Evolutionary conservation across 1,139 yeast species (phyloP).

Genomic region (Lodderomyces pseudojiufengensis): DNA sequence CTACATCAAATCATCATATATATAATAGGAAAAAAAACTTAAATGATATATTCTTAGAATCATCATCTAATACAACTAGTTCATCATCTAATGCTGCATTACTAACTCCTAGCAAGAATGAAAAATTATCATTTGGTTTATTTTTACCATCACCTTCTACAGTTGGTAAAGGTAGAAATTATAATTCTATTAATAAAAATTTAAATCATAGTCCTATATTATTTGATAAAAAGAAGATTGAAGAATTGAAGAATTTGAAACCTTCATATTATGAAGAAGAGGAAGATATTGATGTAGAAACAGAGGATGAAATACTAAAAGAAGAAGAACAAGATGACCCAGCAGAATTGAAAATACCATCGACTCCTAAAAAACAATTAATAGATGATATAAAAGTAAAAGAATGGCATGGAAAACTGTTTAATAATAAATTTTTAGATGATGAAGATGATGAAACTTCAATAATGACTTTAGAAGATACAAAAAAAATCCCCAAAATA

Average conservation of each 20-base stretch:
- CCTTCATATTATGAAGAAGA: conserved; percentile 14
- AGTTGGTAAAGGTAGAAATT: conserved; percentile 35
- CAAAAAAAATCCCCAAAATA: conserved; percentile 8
- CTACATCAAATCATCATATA: conserved; percentile 1
- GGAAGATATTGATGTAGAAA: conserved; percentile 17
- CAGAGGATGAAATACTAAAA: conserved; percentile 6
- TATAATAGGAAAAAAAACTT: conserved; percentile 4
- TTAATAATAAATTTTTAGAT: conserved; percentile 23
- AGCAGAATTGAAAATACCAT: conserved; percentile 18
- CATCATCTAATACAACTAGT: conserved; percentile 1
- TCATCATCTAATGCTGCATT: not conserved
- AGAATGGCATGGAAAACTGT: conserved; percentile 38
- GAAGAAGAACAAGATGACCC: conserved; percentile 16
- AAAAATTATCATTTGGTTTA: conserved; percentile 23
- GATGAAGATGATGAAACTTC: conserved; percentile 22
- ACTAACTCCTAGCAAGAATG: conserved; percentile 3
- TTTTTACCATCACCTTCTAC: conserved; percentile 43
- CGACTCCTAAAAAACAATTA: conserved; percentile 35
- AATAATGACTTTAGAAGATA: conserved; percentile 7
- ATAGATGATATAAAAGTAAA: conserved; percentile 27
- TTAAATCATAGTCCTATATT: conserved; percentile 4
- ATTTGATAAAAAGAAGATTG: conserved; percentile 8
- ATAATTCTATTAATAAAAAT: not conserved
- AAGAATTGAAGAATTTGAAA: conserved; percentile 17
- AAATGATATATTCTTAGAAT: conserved; percentile 13